A percentile compares a stretch with the other conserved stretches of the same genome.
These are phyloP conservation scores for Salix exigua DNA, from an alignment of 345 rosid genomes.

Conservation along the genomic window DNA sequence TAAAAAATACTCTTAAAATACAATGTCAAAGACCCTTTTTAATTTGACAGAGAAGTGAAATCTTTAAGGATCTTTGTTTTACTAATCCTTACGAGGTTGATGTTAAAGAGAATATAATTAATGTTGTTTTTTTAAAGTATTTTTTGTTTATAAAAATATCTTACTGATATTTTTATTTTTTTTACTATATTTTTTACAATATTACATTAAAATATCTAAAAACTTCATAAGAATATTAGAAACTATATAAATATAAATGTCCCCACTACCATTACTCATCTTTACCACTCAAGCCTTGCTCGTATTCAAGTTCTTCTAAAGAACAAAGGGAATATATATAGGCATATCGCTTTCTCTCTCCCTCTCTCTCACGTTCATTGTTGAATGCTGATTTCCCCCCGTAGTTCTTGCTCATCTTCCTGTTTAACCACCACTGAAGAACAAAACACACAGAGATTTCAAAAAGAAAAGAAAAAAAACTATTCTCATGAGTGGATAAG, in stretches of 20 bases:
- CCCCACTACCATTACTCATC: constrained; percentile 15
- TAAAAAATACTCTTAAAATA: no score
- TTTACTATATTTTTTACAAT: no score
- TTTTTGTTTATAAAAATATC: no score
- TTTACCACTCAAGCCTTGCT: not conserved
- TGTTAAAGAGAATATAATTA: no score
- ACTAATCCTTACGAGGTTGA: no score
- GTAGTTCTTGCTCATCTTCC: constrained; percentile 47
- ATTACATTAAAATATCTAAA: no score
- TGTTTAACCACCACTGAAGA: constrained; percentile 38
- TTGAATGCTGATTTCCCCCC: constrained; percentile 50
- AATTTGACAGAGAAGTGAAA: no score
- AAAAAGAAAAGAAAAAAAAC: constrained; percentile 12
- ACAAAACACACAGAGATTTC: constrained; percentile 24
- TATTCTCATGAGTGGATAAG: constrained; percentile 50
- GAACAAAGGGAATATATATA: constrained; percentile 41
- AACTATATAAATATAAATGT: not conserved
- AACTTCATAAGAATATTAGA: no score
- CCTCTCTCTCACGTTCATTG: constrained; percentile 20
- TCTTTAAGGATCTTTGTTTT: no score
- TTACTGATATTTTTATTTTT: no score
- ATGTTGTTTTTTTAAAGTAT: no score
- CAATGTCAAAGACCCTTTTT: no score
- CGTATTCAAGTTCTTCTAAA: constrained; percentile 12
- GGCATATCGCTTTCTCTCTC: constrained; percentile 28